Percentiles rank a stretch among this genome's conserved stretches.
Conservation (phyloP, 208 protist species). For the Strigomonas culicis region DNA sequence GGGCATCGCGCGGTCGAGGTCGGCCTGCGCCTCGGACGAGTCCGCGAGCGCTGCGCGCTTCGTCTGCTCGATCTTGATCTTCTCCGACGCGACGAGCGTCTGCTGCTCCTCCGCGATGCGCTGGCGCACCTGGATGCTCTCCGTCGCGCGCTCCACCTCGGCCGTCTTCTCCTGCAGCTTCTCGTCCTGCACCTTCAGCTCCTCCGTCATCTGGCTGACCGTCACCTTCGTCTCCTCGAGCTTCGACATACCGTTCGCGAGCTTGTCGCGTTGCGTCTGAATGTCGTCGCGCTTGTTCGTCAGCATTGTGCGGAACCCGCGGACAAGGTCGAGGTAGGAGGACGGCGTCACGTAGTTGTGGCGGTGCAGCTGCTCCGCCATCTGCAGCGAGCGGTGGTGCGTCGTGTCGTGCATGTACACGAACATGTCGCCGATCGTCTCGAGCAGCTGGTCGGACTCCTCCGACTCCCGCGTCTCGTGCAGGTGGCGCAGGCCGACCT, state of each 20-base stretch:
- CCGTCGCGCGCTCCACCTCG: constrained; percentile 84
- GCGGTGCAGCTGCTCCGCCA: constrained; percentile 92
- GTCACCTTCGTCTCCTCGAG: constrained; percentile 92
- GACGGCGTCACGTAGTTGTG: constrained; percentile 99
- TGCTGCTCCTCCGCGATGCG: constrained; percentile 96
- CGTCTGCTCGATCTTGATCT: constrained; percentile 95
- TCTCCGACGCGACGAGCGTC: constrained; percentile 91
- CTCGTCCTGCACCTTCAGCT: constrained; percentile 86
- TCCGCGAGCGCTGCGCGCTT: constrained; percentile 87
- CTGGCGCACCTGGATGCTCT: constrained; percentile 95
- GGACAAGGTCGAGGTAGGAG: constrained; percentile 96
- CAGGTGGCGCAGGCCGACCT: constrained; percentile 89
- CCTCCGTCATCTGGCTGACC: constrained; percentile 88
- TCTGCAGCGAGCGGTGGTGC: constrained; percentile 75
- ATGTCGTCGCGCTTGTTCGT: constrained; percentile 92
- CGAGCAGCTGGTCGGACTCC: constrained; percentile 85
- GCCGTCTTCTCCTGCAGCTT: constrained; percentile 84
- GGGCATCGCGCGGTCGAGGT: constrained; percentile 96
- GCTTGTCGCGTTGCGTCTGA: constrained; percentile 95
- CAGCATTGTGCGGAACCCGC: constrained; percentile 93
- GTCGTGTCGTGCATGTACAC: constrained; percentile 93
- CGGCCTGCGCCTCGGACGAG: constrained; percentile 92
- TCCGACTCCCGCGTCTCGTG: constrained; percentile 75
- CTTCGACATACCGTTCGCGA: constrained; percentile 93
- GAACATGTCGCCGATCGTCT: constrained; percentile 90